Conservation (phyloP, 768 basidiomycete species). For the Serpula lacrymans region DNA sequence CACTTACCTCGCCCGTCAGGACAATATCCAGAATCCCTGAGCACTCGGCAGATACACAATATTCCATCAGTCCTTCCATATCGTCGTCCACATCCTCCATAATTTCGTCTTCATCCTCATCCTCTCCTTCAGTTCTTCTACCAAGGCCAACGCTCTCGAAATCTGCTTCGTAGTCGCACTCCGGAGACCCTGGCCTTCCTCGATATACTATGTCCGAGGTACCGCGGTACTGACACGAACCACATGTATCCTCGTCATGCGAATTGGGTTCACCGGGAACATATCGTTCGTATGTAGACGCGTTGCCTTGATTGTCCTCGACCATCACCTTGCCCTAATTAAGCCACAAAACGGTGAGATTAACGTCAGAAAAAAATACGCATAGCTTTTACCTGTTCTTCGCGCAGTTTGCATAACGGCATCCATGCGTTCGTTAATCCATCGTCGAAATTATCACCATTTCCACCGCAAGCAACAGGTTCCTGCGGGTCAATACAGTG, state of each 20-base stretch:
- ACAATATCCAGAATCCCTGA: constrained; percentile 58
- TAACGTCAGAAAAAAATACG: constrained; percentile 5
- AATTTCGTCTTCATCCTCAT: constrained; percentile 23
- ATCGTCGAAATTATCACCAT: constrained; percentile 25
- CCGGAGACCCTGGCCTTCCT: neutral
- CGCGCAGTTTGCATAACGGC: constrained; percentile 13
- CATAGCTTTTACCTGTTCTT: constrained; percentile 21
- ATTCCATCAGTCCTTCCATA: too few relatives aligned
- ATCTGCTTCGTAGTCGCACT: constrained; percentile 19
- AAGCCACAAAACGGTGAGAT: constrained; percentile 7
- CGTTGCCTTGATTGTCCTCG: constrained; percentile 7
- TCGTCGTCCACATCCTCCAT: constrained; percentile 23
- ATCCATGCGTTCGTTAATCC: constrained; percentile 43
- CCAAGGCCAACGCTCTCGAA: constrained; percentile 13
- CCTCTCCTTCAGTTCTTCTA: constrained; percentile 12
- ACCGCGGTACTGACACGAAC: constrained; percentile 24
- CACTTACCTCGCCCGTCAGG: constrained; percentile 53
- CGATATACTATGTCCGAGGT: constrained; percentile 26
- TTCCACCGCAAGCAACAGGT: constrained; percentile 22
- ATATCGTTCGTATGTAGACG: constrained; percentile 40
- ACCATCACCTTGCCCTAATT: constrained; percentile 8
- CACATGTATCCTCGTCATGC: constrained; percentile 42
- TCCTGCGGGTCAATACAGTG: constrained; percentile 41
- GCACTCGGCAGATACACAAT: constrained; percentile 34
- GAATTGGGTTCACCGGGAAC: constrained; percentile 33